These are phyloP conservation scores for Kwoniella pini DNA, from an alignment of 768 basidiomycete species.

Conservation along the genomic window DNA sequence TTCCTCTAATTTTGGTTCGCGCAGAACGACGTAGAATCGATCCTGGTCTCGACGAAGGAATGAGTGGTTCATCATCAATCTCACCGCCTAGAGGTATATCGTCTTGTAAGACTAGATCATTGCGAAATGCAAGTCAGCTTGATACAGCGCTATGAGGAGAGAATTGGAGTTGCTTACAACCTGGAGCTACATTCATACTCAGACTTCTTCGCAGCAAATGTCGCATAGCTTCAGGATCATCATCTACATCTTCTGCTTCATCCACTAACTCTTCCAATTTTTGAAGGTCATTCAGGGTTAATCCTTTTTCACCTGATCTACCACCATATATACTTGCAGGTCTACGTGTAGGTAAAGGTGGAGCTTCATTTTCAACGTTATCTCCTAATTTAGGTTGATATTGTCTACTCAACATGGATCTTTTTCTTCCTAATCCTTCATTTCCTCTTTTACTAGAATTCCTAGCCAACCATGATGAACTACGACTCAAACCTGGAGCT, in stretches of 20 bases:
- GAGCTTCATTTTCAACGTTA: slow-evolving; percentile 67
- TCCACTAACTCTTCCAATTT: slow-evolving; percentile 89
- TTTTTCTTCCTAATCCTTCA: slow-evolving; percentile 70
- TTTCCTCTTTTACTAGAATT: slow-evolving; percentile 56
- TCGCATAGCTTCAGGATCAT: slow-evolving; percentile 78
- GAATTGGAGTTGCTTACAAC: slow-evolving; percentile 63
- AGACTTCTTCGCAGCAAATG: slow-evolving; percentile 79
- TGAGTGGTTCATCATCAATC: slow-evolving; percentile 86
- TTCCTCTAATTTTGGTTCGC: slow-evolving; percentile 86
- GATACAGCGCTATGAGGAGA: neutral
- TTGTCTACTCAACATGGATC: slow-evolving; percentile 91
- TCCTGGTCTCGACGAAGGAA: slow-evolving; percentile 72
- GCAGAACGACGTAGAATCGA: slow-evolving; percentile 88
- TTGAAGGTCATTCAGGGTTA: slow-evolving; percentile 92
- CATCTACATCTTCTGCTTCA: slow-evolving; percentile 73
- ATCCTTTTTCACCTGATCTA: slow-evolving; percentile 70
- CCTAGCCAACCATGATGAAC: slow-evolving; percentile 33
- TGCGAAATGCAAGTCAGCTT: neutral
- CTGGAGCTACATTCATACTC: slow-evolving; percentile 79
- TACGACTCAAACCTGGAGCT: slow-evolving; percentile 30
- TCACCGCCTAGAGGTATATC: slow-evolving; percentile 56
- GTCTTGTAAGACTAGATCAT: slow-evolving; percentile 39
- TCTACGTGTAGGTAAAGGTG: slow-evolving; percentile 56
- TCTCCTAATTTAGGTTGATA: slow-evolving; percentile 81
- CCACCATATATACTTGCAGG: slow-evolving; percentile 66